Evolutionary conservation across 768 basidiomycete species (phyloP).

Genomic region (Calvatia gigantea): DNA sequence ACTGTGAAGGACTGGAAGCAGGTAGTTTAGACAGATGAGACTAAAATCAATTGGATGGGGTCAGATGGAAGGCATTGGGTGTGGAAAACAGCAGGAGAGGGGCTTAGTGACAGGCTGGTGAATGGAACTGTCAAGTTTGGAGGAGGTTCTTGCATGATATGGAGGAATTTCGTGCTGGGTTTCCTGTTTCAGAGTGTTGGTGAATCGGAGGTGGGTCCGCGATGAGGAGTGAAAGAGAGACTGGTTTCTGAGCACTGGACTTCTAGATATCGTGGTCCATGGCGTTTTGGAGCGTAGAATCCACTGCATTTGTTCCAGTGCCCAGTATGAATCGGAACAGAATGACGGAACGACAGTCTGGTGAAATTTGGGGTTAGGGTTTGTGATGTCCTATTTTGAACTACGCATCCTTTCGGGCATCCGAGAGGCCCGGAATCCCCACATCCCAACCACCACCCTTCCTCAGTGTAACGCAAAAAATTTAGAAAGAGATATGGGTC

Average conservation of each 20-base stretch:
- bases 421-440: too few species aligned
- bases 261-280: background rate
- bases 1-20: too few species aligned
- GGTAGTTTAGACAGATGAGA: too few species aligned
- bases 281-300: conserved; percentile 3
- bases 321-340: background rate
- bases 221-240: conserved; percentile 4
- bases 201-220: conserved; percentile 1
- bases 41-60: too few species aligned
- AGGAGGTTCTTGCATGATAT: conserved; percentile 10
- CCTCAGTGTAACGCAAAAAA: background rate
- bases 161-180: background rate
- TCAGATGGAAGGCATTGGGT: too few species aligned
- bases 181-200: background rate
- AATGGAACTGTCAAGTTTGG: too few species aligned
- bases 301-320: conserved; percentile 1
- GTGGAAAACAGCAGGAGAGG: too few species aligned
- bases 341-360: background rate
- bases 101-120: too few species aligned
- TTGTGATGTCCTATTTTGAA: background rate
- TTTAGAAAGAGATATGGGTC: background rate
- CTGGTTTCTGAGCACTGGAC: background rate
- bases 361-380: conserved; percentile 4
- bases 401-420: background rate
- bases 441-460: too few species aligned